Conservation (phyloP, 352 stramenopile genomes). For the Phytophthora ohioensis region DNA sequence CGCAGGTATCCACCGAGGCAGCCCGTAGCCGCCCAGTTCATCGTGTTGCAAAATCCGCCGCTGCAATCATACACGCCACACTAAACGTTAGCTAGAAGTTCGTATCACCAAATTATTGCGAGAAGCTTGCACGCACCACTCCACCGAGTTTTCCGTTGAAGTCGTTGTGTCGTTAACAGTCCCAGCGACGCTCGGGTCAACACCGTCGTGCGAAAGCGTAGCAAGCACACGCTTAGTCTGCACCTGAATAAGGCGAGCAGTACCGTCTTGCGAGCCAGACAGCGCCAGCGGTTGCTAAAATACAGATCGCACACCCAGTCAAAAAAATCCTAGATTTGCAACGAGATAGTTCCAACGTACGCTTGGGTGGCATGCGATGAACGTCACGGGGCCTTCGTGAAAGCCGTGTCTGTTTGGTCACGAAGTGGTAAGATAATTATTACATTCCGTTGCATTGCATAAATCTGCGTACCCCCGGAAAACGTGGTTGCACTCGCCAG, state of each 20-base stretch:
- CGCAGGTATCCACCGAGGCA: constrained; percentile 95
- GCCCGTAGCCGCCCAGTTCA: constrained; percentile 96
- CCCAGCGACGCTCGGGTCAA: constrained; percentile 51
- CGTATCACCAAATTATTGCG: background rate
- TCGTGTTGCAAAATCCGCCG: constrained; percentile 94
- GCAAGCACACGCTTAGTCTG: constrained; percentile 95
- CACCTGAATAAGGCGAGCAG: constrained; percentile 93
- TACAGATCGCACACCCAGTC: constrained; percentile 3
- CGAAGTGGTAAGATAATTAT: constrained; percentile 7
- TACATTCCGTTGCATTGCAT: background rate
- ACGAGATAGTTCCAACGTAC: constrained; percentile 43
- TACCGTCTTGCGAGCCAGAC: constrained; percentile 94
- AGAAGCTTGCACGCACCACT: constrained; percentile 64
- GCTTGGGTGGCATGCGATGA: constrained; percentile 89
- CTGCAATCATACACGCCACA: constrained; percentile 40
- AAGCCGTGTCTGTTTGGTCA: constrained; percentile 70
- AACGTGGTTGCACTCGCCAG: constrained; percentile 92
- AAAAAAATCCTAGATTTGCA: background rate
- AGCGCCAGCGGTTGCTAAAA: constrained; percentile 92
- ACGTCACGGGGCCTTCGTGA: constrained; percentile 92
- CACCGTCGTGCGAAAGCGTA: constrained; percentile 80
- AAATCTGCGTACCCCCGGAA: constrained; percentile 74
- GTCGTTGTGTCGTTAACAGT: constrained; percentile 59
- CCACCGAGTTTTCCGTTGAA: constrained; percentile 84
- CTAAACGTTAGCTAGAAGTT: constrained; percentile 12